phyloP scores from a whole-genome alignment of 108 stramenopile species.

The Skeletonema marinoi region DNA sequence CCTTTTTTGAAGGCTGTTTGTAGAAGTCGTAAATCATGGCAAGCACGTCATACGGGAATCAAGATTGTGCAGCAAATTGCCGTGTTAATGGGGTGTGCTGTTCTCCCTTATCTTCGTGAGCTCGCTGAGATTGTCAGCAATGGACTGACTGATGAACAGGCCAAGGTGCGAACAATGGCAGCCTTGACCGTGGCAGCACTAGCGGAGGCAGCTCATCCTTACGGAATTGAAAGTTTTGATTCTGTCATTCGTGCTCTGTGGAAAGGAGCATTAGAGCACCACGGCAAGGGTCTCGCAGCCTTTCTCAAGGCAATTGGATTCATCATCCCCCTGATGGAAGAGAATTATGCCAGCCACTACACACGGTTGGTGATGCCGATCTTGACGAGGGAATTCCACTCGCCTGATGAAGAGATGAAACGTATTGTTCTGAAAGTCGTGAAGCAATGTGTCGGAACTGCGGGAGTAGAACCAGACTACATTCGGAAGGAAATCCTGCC shows the following conservation, averaged over 20 bases:
- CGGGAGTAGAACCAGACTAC: slow-evolving; percentile 97
- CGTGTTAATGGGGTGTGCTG: slow-evolving; percentile 96
- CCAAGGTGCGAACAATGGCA: slow-evolving; percentile 96
- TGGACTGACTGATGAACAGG: slow-evolving; percentile 96
- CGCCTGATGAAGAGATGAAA: slow-evolving; percentile 97
- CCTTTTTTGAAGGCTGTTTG: slow-evolving; percentile 99
- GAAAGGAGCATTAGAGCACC: slow-evolving; percentile 98
- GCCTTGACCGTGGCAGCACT: slow-evolving; percentile 96
- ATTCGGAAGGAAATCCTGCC: slow-evolving; percentile 96
- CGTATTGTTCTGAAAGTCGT: slow-evolving; percentile 98
- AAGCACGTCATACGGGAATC: slow-evolving; percentile 99
- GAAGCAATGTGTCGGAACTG: slow-evolving; percentile 98
- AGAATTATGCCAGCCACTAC: slow-evolving; percentile 99
- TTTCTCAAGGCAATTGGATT: slow-evolving; percentile 99
- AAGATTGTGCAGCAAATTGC: slow-evolving; percentile 99
- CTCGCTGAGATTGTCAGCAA: slow-evolving; percentile 96
- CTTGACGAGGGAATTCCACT: slow-evolving; percentile 96
- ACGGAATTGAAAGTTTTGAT: slow-evolving; percentile 99
- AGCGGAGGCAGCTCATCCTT: slow-evolving; percentile 98
- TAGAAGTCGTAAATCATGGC: slow-evolving; percentile 95
- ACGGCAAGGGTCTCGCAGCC: slow-evolving; percentile 97
- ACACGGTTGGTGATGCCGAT: slow-evolving; percentile 98
- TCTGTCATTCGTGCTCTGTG: slow-evolving; percentile 96
- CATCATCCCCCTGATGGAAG: slow-evolving; percentile 99
- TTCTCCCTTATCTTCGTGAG: slow-evolving; percentile 95